Evolutionary conservation across 495 filamentous ascomycete genomes (phyloP), one percentile per base, ranked within the genome.

Genomic region (Margaritispora aquatica): DNA sequence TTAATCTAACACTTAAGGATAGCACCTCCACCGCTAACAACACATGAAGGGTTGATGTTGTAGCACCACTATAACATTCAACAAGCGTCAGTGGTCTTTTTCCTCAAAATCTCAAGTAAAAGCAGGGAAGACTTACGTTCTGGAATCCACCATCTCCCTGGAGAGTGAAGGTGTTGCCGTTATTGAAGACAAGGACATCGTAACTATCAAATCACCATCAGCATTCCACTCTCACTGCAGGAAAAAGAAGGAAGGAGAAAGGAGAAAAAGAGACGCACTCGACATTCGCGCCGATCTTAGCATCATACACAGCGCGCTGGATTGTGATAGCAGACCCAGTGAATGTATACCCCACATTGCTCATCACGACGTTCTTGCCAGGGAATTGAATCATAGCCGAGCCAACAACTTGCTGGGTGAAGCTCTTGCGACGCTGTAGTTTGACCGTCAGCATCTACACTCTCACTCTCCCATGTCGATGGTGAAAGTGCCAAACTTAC

Each of bases 121-220:
- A 55, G 44, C 20, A 22, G 26, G 53, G 22, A n/a, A 41, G 26
- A 59, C 56, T 44, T 29, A 59, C 48, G 31, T 59, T 59, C 21
- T 59, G 47, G 48, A 59, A 59, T 20, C 55, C 55, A 19, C 55
- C 44, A 49, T 57, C 56, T 38, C 56, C 56, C 19, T 59, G 22
- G 5, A 59, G 26, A 20, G 29, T 59, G 31, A 59, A 52, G 1
- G 26, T 53, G 27, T 48, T 23, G n/a, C 56, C 56, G 22, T 26
- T 31, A 15, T 48, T 48, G n/a, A 59, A 52, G 26, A 59, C 29
- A n/a, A 59, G 26, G 5, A 59, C 56, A 41, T 59, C 56, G 23
- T 41, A 59, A 41, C 47, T 51, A 56, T 13, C n/a, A n/a, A 7
- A 20, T 17, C 20, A n/a, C 17, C 21, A 11, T 27, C n/a, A 41